A percentile compares a stretch with the other conserved stretches of the same genome.
Evolutionary conservation across 2,329 filamentous ascomycete genomes (phyloP).

Genomic region (Colletotrichum simmondsii): DNA sequence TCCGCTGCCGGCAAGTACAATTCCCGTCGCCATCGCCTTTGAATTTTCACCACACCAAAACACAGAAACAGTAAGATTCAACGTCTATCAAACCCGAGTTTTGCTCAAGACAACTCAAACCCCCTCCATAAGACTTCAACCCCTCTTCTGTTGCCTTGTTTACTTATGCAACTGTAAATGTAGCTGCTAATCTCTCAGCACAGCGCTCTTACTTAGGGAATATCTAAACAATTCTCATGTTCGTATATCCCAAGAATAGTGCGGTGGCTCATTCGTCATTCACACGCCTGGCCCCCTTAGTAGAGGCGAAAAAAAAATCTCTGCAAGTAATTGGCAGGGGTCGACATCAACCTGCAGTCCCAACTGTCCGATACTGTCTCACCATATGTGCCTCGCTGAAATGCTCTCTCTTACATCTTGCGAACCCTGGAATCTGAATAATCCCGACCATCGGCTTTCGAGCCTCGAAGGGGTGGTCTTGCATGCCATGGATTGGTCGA

Average conservation of each 20-base stretch:
- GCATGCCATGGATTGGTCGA: neutral
- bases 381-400: slow-evolving; percentile 2
- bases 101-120: neutral
- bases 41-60: neutral
- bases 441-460: neutral
- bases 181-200: neutral
- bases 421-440: neutral
- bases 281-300: neutral
- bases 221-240: neutral
- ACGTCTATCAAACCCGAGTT: neutral
- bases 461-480: neutral
- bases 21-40: neutral
- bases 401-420: slow-evolving; percentile 7
- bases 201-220: neutral
- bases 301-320: neutral
- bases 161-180: neutral
- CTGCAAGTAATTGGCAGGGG: neutral
- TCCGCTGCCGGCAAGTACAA: neutral
- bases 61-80: neutral
- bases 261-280: neutral
- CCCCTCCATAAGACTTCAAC: neutral
- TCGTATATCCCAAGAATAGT: neutral
- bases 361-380: neutral
- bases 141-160: neutral
- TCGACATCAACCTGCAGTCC: neutral